Evolutionary conservation across 352 stramenopile genomes (phyloP).

Genomic region (Globisporangium cystogenes): DNA sequence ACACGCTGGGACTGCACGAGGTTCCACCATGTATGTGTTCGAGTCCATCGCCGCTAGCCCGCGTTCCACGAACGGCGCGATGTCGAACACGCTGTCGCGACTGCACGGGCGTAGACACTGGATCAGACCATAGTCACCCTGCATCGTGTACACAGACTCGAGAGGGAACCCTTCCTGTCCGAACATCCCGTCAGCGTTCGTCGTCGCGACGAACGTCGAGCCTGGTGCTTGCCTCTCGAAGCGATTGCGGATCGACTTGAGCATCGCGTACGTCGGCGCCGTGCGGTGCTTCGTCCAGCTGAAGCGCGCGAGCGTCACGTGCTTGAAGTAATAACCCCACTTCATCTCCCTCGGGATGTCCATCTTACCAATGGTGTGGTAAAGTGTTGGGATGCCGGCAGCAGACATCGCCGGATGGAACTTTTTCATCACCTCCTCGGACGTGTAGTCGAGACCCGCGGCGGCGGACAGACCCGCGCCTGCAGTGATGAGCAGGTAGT

Average conservation of each 20-base stretch:
- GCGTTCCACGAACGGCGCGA: slow-evolving; percentile 47
- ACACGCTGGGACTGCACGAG: slow-evolving; percentile 41
- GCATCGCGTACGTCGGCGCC: slow-evolving; percentile 40
- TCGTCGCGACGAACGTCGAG: slow-evolving; percentile 61
- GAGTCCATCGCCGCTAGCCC: slow-evolving; percentile 44
- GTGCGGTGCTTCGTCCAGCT: slow-evolving; percentile 45
- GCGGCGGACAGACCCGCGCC: slow-evolving; percentile 63
- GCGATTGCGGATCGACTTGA: slow-evolving; percentile 36
- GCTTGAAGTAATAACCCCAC: slow-evolving; percentile 63
- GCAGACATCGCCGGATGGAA: slow-evolving; percentile 42
- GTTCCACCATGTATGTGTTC: slow-evolving; percentile 46
- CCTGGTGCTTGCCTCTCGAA: slow-evolving; percentile 22
- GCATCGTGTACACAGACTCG: slow-evolving; percentile 49
- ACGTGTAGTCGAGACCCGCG: slow-evolving; percentile 71
- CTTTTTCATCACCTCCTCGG: slow-evolving; percentile 50
- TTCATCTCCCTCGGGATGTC: slow-evolving; percentile 37
- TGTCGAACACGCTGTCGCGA: slow-evolving; percentile 41
- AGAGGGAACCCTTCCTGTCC: slow-evolving; percentile 57
- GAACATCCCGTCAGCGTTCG: slow-evolving; percentile 71
- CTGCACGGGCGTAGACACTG: slow-evolving; percentile 44
- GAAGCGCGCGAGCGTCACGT: slow-evolving; percentile 50
- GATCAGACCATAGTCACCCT: slow-evolving; percentile 58
- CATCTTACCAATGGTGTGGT: slow-evolving; percentile 47
- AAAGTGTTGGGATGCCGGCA: slow-evolving; percentile 51
- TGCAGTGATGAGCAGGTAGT: slow-evolving; percentile 56